Percentiles rank a stretch among this genome's conserved stretches.
phyloP scores from a whole-genome alignment of 75 land plant genomes.

The Cryptomeria japonica region DNA sequence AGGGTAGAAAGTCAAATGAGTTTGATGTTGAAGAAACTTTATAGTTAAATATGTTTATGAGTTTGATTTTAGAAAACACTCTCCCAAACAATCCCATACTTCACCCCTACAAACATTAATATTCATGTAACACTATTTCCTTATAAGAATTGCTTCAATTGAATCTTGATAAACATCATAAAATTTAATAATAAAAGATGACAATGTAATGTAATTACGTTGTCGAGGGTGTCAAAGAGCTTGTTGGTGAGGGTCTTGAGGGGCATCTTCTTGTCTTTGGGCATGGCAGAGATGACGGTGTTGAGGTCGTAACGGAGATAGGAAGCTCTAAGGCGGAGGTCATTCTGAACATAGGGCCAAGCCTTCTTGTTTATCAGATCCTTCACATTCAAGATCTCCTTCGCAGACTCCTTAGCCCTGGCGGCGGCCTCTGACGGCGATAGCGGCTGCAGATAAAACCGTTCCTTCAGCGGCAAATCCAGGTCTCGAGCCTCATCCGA shows the following conservation, averaged over 20 bases:
- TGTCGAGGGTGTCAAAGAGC: conserved; percentile 59
- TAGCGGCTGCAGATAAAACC: conserved; percentile 81
- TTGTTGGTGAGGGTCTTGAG: conserved; percentile 69
- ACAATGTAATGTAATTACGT: conserved; percentile 33
- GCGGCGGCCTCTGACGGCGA: conserved; percentile 53
- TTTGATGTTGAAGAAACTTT: no score
- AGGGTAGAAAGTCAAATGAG: no score
- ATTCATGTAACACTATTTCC: no score
- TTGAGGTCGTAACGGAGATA: conserved; percentile 90
- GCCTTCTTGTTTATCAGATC: conserved; percentile 79
- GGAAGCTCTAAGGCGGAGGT: conserved; percentile 71
- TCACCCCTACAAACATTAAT: no score
- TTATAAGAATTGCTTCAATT: no score
- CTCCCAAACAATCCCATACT: background rate
- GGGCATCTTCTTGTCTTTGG: conserved; percentile 65
- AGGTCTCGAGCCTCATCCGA: conserved; percentile 89
- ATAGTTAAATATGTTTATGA: no score
- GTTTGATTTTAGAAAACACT: no score
- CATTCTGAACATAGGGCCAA: conserved; percentile 91
- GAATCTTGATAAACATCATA: no score
- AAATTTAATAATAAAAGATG: background rate
- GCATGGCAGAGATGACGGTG: conserved; percentile 70
- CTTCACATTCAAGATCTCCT: conserved; percentile 80
- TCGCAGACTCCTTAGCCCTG: conserved; percentile 82
- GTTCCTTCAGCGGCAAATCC: conserved; percentile 59